These are phyloP conservation scores for Nigrospora sphaerica DNA, from an alignment of 2,329 filamentous ascomycete species.

Conservation along the genomic window DNA sequence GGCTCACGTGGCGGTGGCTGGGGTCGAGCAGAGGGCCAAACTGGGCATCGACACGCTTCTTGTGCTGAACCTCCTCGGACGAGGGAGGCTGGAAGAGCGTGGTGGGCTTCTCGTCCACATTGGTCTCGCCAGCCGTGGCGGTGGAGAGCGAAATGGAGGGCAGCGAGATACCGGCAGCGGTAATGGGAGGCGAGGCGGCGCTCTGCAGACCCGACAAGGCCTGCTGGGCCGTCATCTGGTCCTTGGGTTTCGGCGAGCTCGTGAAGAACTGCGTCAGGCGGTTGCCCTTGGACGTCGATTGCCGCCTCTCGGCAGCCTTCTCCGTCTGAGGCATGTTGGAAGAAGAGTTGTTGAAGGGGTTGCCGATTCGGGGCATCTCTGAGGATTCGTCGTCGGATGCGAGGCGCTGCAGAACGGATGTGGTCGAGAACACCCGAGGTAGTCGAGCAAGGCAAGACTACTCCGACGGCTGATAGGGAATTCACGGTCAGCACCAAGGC, in stretches of 20 bases:
- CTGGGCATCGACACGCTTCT: conserved; percentile 76
- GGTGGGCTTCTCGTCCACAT: conserved; percentile 66
- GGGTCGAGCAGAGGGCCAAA: conserved; percentile 80
- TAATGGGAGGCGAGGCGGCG: conserved; percentile 55
- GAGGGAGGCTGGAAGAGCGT: conserved; percentile 83
- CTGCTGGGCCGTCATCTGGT: conserved; percentile 58
- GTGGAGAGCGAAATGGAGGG: conserved; percentile 90
- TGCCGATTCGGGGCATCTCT: conserved; percentile 50
- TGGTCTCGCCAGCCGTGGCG: conserved; percentile 66
- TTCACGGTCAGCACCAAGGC: not conserved
- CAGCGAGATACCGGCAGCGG: conserved; percentile 66
- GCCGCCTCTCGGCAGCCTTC: conserved; percentile 47
- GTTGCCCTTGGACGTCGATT: conserved; percentile 62
- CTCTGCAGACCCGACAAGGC: conserved; percentile 59
- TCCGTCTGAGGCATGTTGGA: conserved; percentile 38
- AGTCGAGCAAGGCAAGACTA: too few species aligned
- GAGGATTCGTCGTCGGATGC: not conserved
- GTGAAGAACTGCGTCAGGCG: conserved; percentile 80
- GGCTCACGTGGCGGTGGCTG: conserved; percentile 82
- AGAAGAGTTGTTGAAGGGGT: conserved; percentile 45
- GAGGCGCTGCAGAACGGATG: not conserved
- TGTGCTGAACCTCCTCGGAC: conserved; percentile 69
- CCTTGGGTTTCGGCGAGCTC: conserved; percentile 68
- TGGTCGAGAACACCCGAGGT: too few species aligned
- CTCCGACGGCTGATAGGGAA: too few species aligned